Evolutionary conservation across 768 basidiomycete genomes (phyloP).

Genomic region (Neoboletus subvelutipes): DNA sequence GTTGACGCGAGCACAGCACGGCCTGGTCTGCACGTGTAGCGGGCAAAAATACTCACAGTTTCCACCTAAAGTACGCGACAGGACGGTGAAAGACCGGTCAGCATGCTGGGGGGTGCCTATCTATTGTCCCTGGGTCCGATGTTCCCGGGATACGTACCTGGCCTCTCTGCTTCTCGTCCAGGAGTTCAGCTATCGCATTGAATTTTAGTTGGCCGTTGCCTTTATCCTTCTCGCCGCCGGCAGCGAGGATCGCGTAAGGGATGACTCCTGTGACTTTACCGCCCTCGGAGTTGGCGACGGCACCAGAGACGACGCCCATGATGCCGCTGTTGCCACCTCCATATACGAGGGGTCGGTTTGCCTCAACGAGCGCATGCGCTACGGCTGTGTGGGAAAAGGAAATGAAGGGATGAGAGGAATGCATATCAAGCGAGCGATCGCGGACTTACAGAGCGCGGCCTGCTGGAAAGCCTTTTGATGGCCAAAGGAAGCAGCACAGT

Average conservation of each 20-base stretch:
- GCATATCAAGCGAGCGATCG: conserved; percentile 1
- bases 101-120: neutral
- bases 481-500: conserved; percentile 79
- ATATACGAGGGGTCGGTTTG: conserved; percentile 71
- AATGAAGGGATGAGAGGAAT: neutral
- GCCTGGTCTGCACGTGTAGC: conserved; percentile 6
- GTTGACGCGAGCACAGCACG: neutral
- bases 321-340: conserved; percentile 83
- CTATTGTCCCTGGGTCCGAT: neutral
- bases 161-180: conserved; percentile 35
- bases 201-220: conserved; percentile 26
- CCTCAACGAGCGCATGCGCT: conserved; percentile 65
- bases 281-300: conserved; percentile 56
- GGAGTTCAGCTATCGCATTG: conserved; percentile 16
- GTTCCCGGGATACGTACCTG: conserved; percentile 30
- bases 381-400: conserved; percentile 47
- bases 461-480: conserved; percentile 55
- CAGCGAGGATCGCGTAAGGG: conserved; percentile 70
- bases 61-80: conserved; percentile 24
- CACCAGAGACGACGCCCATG: conserved; percentile 79
- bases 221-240: conserved; percentile 62
- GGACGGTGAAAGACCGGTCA: conserved; percentile 9
- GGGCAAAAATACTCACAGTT: conserved; percentile 24
- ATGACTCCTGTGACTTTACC: conserved; percentile 77
- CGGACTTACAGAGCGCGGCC: conserved; percentile 68